Evolutionary conservation across 352 stramenopile species (phyloP), one percentile per base, ranked within the genome.

Genomic region (Phytophthora constricta): DNA sequence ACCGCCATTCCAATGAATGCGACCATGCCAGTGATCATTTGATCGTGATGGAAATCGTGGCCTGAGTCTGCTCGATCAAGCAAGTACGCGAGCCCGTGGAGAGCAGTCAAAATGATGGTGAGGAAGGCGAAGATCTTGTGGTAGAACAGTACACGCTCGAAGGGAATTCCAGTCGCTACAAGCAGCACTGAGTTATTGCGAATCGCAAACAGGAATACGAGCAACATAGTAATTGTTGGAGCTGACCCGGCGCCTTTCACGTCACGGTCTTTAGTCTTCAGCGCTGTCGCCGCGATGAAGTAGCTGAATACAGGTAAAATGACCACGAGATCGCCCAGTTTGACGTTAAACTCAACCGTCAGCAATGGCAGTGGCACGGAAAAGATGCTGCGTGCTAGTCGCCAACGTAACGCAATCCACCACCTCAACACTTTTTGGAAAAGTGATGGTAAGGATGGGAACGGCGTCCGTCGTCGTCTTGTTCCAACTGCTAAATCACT

Each of bases 181-280:
- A 79, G 61, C 45, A 84, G 59, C 41, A 79, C 55, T 20, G 68
- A 68, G 43, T 84, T 84, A 61, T 84, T 80, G 42, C 76, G 72
- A 8, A 84, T 60, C 2, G 70, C 55, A 3, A 82, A 49, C 3
- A 63, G 58, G 31, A 84, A 80, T 7, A 73, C 58, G 13, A 78
- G 8, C 11, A 73, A 25, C 60, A 84, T 53, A 10, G 63, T 56
- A 39, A 80, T 22, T 7, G 53, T 31, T 14, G 76, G 70, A 4
- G 64, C 46, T 19, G 23, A 23, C 5, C 73, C 76, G 2, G 57
- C 63, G 25, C 19, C 62, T 27, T 23, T 31, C 0, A 52, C 34
- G 11, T 74, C 23, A 13, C 31, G 25, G 9, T 52, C 27, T 45
- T 52, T 55, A 7, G 25, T 41, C 8, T 14, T 27, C 10, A 58